A percentile compares a stretch with the other conserved stretches of the same genome.
Conservation (phyloP, 257 asterid species). For the Solanum commersonii region DNA sequence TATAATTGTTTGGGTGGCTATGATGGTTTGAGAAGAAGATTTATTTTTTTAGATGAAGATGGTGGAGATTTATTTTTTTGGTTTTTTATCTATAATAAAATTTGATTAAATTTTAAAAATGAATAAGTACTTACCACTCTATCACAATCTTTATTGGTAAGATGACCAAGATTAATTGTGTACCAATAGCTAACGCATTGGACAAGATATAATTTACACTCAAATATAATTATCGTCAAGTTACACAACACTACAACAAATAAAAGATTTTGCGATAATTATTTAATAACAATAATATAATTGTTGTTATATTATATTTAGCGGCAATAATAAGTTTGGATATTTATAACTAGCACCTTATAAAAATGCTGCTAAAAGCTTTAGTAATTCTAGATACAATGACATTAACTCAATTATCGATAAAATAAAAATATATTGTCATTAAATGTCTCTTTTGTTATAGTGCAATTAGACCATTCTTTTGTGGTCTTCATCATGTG, state of each 20-base stretch:
- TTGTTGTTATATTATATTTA: too few species aligned
- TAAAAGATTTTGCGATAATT: too few species aligned
- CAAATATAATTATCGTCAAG: background rate
- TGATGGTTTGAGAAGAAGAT: background rate
- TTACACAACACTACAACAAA: background rate
- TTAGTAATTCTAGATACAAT: too few species aligned
- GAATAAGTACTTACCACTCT: background rate
- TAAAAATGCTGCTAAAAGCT: too few species aligned
- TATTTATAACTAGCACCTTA: background rate
- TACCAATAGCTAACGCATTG: background rate
- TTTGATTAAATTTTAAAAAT: fast-evolving
- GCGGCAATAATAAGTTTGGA: too few species aligned
- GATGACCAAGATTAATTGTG: background rate
- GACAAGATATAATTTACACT: background rate
- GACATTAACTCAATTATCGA: too few species aligned
- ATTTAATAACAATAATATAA: too few species aligned
- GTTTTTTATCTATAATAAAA: too few species aligned
- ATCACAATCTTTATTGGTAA: background rate
- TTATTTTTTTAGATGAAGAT: background rate
- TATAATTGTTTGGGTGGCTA: background rate
- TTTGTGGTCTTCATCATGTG: background rate
- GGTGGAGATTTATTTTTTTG: background rate
- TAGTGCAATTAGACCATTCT: background rate
- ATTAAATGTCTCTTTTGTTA: too few species aligned
- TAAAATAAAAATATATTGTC: background rate